Base-by-base conservation (phyloP, 768 basidiomycete species). In the Galerina sulciceps region DNA sequence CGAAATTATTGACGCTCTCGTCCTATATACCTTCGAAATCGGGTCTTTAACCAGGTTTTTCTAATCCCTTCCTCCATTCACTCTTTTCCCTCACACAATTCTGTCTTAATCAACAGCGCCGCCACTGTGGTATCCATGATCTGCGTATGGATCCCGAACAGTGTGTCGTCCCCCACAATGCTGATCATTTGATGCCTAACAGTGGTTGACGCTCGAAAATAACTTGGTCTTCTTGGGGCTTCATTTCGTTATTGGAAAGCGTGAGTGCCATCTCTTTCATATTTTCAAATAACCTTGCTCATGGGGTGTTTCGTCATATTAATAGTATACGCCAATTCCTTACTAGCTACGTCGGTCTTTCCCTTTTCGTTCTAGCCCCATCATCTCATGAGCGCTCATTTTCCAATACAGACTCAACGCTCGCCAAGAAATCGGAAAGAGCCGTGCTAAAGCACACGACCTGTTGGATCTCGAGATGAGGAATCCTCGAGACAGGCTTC, bases 11-110 rank as follows among this genome's bases (percentile, higher is more conserved):
- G 73, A 81, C 42, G 66, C 76, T 1, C 68, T 83, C 23, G 79
- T 79, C 18, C 62, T 79, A 3, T 84, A 84, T 61, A 75, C 81
- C 0, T 79, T 83, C 48, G 82, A 84, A 65, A 84, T 76, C 43
- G 81, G 81, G 22, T 70, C 76, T 15, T 67, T 84, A 37, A 83
- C 82, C 13, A 77, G 79, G 78, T 78, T 62, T 42, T 64, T 58
- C 15, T 11, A 8, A 31, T 31, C 26, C 1, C 26, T 3, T 31
- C 14, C 13, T 13, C 13, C 17, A 17, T 20, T 53, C 20, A 10
- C 3, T 23, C n/a, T 36, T 23, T 17, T 14, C 8, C n/a, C 6
- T 14, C 8, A 9, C 35, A 6, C 20, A 23, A 54, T 18, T 44
- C 37, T 10, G 15, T 54, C 43, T 17, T 48, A 14, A n/a, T 20